phyloP scores from a whole-genome alignment of 1,284 basidiomycete genomes.

The Lignosus rhinocerotis region DNA sequence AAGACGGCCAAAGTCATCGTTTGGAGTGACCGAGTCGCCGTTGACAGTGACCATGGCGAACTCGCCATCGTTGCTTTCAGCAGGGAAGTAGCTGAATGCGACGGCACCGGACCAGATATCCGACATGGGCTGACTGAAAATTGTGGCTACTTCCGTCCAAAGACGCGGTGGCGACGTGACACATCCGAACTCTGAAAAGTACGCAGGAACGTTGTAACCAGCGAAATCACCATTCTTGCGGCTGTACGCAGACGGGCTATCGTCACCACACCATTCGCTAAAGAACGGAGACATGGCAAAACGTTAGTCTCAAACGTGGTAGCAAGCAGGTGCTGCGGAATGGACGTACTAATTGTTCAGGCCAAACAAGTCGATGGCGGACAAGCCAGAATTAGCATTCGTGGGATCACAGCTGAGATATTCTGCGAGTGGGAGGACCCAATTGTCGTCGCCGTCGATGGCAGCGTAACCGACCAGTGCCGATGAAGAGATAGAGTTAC shows the following conservation, averaged over 20 bases:
- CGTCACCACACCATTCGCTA: constrained; percentile 82
- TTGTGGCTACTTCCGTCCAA: constrained; percentile 80
- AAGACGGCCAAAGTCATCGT: constrained; percentile 71
- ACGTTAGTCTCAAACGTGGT: constrained; percentile 5
- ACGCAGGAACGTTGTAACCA: constrained; percentile 78
- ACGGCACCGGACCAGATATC: constrained; percentile 86
- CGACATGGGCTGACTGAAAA: constrained; percentile 74
- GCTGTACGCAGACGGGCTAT: constrained; percentile 53
- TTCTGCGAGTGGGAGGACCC: constrained; percentile 72
- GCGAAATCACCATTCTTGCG: constrained; percentile 54
- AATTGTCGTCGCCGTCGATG: constrained; percentile 72
- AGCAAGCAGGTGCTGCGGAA: constrained; percentile 12
- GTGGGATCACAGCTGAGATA: constrained; percentile 80
- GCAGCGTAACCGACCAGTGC: constrained; percentile 85
- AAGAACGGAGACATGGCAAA: constrained; percentile 2
- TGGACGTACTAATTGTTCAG: constrained; percentile 71
- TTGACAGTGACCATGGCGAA: constrained; percentile 87
- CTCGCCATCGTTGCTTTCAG: constrained; percentile 58
- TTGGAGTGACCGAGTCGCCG: constrained; percentile 59
- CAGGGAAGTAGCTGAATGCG: constrained; percentile 89
- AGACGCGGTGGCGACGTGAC: constrained; percentile 63
- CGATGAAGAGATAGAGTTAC: constrained; percentile 65
- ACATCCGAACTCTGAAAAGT: constrained; percentile 92
- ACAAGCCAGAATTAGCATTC: constrained; percentile 51
- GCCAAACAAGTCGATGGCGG: constrained; percentile 84